Base-by-base conservation (phyloP, 139 green algal genomes). In the Zygnema circumcarinatum region DNA sequence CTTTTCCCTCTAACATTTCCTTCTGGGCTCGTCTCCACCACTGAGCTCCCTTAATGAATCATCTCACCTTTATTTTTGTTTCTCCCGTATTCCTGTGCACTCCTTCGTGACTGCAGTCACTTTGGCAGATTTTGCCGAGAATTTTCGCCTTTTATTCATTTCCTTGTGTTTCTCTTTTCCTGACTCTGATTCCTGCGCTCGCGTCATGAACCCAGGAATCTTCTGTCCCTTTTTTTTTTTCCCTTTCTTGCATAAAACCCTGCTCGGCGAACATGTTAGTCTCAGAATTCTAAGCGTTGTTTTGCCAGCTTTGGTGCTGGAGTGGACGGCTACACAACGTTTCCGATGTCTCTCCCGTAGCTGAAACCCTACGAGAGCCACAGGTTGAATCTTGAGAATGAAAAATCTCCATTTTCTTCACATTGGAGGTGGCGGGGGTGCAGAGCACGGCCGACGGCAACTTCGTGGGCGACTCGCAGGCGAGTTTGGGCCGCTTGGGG, bases 361-460 rank as follows among this genome's bases (percentile, higher is more conserved):
- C n/a, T n/a, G n/a, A n/a, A n/a, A n/a, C 22, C 20, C 72, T 33
- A 20, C 20, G 38, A 32, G 21, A 20, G 20, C 20, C 32, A 68
- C 21, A 20, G 41, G 20, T 76, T 40, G 35, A 25, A 29, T 83
- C n/a, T n/a, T n/a, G n/a, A n/a, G 81, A 82, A 16, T 82, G 54
- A 81, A 85, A 67, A 33, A 16, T 85, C 40, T 2, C 7, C 11
- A n/a, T 39, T 41, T 39, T 78, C 16, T 78, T 78, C 16, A 25
- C 16, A 3, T 78, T 78, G 69, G 7, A 25, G 7, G 11, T 39
- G 3, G 2, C 62, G 39, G 39, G 39, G n/a, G 21, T 39, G 1
- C 85, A 86, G 85, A 91, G 81, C 39, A 73, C 83, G 39, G 92
- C 95, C 38, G 92, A 96, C 20, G 96, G 96, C 0, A 94, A 96